Evolutionary conservation across 2,329 filamentous ascomycete genomes (phyloP).

Genomic region (Ophiostoma sp.): DNA sequence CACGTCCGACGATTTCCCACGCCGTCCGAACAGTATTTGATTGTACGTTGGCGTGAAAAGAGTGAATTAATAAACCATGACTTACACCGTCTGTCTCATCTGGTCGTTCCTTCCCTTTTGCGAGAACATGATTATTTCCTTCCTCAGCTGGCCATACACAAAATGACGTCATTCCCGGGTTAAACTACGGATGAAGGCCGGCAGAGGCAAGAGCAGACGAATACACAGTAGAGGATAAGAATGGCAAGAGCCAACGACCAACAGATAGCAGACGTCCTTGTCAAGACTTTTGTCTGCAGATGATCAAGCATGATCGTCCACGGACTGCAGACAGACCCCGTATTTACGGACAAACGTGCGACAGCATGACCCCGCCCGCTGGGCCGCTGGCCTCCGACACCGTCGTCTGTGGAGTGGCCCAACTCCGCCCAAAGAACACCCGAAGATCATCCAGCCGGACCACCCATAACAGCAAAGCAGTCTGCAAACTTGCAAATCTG

Average conservation of each 20-base stretch:
- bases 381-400: not conserved
- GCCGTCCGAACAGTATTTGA: not conserved
- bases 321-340: not conserved
- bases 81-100: not conserved
- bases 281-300: not conserved
- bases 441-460: constrained; percentile 13
- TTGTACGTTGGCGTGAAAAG: not conserved
- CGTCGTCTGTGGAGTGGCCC: not conserved
- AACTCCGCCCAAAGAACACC: not conserved
- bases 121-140: not conserved
- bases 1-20: not conserved
- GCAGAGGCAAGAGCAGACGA: not conserved
- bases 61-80: not conserved
- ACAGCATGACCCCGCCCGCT: not conserved
- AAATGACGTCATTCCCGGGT: not conserved
- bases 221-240: not conserved
- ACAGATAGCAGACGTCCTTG: not conserved
- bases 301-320: not conserved
- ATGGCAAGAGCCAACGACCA: not conserved
- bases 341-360: constrained; percentile 1
- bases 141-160: not conserved
- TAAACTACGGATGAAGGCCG: not conserved
- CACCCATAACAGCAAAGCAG: not conserved
- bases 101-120: not conserved
- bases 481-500: not conserved